These are phyloP conservation scores for Podaxis carcinomalis DNA, from an alignment of 768 basidiomycete species.

Conservation along the genomic window DNA sequence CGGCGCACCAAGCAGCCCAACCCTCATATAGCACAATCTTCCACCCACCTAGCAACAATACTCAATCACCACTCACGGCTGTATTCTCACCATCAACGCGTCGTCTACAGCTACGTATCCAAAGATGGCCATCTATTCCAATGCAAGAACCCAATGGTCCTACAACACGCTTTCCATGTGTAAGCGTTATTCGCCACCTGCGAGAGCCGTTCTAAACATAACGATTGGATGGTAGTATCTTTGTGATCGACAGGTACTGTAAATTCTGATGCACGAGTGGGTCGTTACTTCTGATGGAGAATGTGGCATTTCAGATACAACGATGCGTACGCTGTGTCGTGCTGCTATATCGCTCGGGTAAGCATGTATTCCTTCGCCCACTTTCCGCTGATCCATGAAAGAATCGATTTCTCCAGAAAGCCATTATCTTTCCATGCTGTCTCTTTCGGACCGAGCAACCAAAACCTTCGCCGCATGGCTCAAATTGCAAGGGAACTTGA, in stretches of 20 bases:
- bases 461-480: slow-evolving; percentile 42
- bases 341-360: slow-evolving; percentile 41
- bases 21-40: slow-evolving; percentile 54
- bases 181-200: slow-evolving; percentile 25
- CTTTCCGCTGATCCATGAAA: background rate
- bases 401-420: slow-evolving; percentile 30
- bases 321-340: slow-evolving; percentile 38
- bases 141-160: slow-evolving; percentile 48
- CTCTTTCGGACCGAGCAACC: slow-evolving; percentile 40
- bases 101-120: slow-evolving; percentile 39
- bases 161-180: slow-evolving; percentile 59
- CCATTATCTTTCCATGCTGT: slow-evolving; percentile 56
- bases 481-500: slow-evolving; percentile 45
- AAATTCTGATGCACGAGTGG: background rate
- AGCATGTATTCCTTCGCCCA: background rate
- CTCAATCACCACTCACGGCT: background rate
- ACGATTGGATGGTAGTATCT: slow-evolving; percentile 18
- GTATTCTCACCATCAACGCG: background rate
- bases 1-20: slow-evolving; percentile 31
- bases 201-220: background rate
- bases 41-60: slow-evolving; percentile 28
- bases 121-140: slow-evolving; percentile 51
- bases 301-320: slow-evolving; percentile 34
- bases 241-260: slow-evolving; percentile 46
- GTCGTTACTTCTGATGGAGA: slow-evolving; percentile 43